Percentiles rank a stretch among this genome's conserved stretches.
Conservation (phyloP, 768 basidiomycete species). For the Calocybe cyanea region DNA sequence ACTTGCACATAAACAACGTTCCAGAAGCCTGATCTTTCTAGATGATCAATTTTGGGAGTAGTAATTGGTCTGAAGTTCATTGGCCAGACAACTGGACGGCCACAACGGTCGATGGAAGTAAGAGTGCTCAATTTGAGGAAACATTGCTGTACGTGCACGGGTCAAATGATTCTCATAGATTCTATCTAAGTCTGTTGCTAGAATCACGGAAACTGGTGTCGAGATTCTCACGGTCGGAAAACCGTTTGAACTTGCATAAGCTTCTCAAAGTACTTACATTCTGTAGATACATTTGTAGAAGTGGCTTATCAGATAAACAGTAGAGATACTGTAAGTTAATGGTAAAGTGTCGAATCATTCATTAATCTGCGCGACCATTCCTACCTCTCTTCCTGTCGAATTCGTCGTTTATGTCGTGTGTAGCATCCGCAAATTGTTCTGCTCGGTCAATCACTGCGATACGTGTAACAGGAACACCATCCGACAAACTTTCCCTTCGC, state of each 20-base stretch:
- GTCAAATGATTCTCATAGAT: not conserved
- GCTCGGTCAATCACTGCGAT: constrained; percentile 55
- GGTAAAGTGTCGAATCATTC: not conserved
- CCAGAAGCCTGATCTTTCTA: constrained; percentile 22
- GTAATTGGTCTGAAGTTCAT: constrained; percentile 70
- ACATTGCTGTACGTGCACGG: constrained; percentile 76
- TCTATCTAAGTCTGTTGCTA: constrained; percentile 25
- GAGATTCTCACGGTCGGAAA: constrained; percentile 72
- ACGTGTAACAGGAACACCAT: constrained; percentile 58
- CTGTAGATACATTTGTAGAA: not conserved
- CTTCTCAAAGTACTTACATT: not conserved
- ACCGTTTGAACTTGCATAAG: constrained; percentile 7
- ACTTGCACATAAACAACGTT: not conserved
- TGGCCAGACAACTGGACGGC: constrained; percentile 99
- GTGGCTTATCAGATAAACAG: not conserved
- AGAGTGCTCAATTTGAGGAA: constrained; percentile 96
- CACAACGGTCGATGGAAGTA: constrained; percentile 85
- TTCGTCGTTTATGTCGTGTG: constrained; percentile 66
- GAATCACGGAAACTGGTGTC: constrained; percentile 87
- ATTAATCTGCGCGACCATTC: constrained; percentile 16
- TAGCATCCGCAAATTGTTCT: constrained; percentile 62
- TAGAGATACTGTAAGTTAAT: not conserved
- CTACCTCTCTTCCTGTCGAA: constrained; percentile 34
- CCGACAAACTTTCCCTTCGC: constrained; percentile 61
- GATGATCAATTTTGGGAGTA: constrained; percentile 94